Base-by-base conservation (phyloP, 73 alveolate species). In the Diophrys appendiculata region DNA sequence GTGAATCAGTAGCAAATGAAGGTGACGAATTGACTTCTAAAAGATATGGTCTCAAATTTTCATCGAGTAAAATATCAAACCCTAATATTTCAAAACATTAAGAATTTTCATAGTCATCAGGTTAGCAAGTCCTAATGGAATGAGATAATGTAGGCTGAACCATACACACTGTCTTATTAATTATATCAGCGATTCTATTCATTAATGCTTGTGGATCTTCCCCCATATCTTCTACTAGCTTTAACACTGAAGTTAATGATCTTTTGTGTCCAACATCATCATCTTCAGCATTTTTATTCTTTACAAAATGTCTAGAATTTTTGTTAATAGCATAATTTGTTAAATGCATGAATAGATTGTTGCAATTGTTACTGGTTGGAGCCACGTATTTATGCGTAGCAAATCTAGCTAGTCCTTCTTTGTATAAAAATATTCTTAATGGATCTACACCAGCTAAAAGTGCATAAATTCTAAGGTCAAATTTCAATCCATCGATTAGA, bases 401-500 rank as follows among this genome's bases (percentile, higher is more conserved):
- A 78, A 94, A 87, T 65, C 98, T 82, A 30, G 97, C 98, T 60
- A 95, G 78, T 1, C 99, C 99, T 77, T 95, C 99, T 90, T 94
- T 87, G 77, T 91, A 92, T 26, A 97, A 72, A 81, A 81, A 97
- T 0, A 96, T 87, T 82, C 96, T 89, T 68, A 97, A 80, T 26
- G 99, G 99, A 65, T 92, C 92, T 52, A 96, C 92, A 0, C 99
- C 98, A 52, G 98, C 91, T 2, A 97, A 84, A 23, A 95, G 77
- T 5, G 92, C 99, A 84, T 92, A 97, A 22, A 95, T 73, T 87
- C 98, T 91, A 71, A 94, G 79, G 70, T 93, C 96, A 68, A 95
- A 95, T 81, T 97, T 97, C 54, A 85, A 87, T 26, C 95, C 95
- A 83, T 97, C 98, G 26, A 97, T 94, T 52, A 97, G 73, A 71